Base-by-base conservation (phyloP, 176 grass and related monocot genomes). In the Miscanthus lutarioriparius region DNA sequence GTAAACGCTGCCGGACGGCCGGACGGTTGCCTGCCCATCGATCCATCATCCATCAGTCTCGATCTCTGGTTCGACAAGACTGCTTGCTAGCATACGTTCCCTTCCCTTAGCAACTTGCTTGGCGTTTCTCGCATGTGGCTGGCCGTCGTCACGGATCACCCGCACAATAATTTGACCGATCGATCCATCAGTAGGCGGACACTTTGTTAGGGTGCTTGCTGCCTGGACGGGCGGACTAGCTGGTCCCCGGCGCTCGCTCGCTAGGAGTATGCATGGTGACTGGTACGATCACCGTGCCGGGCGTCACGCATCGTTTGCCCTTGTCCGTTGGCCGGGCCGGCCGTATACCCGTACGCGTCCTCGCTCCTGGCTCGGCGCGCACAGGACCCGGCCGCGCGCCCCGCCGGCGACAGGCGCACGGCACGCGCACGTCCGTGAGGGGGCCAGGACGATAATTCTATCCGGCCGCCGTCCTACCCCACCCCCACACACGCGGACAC, bases 331-430 rank as follows among this genome's bases (percentile, higher is more conserved):
- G 25, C n/a, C 80, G 14, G 58, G 43, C 51, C 49, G 45, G 0
- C 4, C 48, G n/a, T n/a, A n/a, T n/a, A n/a, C n/a, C 65, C 41
- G 54, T 86, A 67, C 70, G 16, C 38, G 69, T 11, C 11, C 13
- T 15, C 15, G 15, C 49, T 15, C 51, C 39, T 63, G 48, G 30
- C 77, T 69, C 76, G 58, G 59, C 76, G 22, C 63, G 76, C 82
- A 59, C 82, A 59, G 64, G 77, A 47, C 51, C 40, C 40, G 10
- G 47, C 81, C 38, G 10, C 83, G 72, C 64, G 19, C 53, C 2
- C 33, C 35, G 16, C 37, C 36, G 79, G 88, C 27, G 74, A 83
- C 80, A 86, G 58, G 47, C 59, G 75, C 79, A 90, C 88, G 88
- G 84, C 74, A 19, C 80, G 79, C 80, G 84, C 79, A 35, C 76